Percentiles rank a stretch among this genome's conserved stretches.
phyloP scores from a whole-genome alignment of 345 rosid species.

The Pistacia atlantica region DNA sequence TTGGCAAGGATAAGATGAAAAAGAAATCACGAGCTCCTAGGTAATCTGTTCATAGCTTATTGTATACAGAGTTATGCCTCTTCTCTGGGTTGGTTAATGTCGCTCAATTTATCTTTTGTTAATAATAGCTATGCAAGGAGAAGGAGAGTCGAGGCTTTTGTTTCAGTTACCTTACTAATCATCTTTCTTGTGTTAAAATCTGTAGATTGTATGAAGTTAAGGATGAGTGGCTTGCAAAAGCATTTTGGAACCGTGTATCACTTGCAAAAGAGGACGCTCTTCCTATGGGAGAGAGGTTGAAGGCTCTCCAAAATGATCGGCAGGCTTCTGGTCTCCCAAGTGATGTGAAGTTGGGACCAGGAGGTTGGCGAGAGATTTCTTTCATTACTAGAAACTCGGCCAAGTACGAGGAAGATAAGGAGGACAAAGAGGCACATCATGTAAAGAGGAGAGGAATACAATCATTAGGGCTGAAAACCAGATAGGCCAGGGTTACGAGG shows the following conservation, averaged over 20 bases:
- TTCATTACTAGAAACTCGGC: slow-evolving; percentile 62
- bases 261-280: slow-evolving; percentile 76
- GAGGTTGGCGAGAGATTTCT: slow-evolving; percentile 89
- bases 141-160: neutral
- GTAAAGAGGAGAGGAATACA: slow-evolving; percentile 78
- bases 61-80: neutral
- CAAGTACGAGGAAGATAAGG: slow-evolving; percentile 63
- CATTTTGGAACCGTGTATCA: slow-evolving; percentile 61
- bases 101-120: neutral
- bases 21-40: slow-evolving; percentile 66
- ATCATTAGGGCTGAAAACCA: slow-evolving; percentile 67
- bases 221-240: slow-evolving; percentile 86
- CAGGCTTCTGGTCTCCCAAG: slow-evolving; percentile 37
- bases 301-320: slow-evolving; percentile 49
- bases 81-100: neutral
- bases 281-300: slow-evolving; percentile 78
- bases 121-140: neutral
- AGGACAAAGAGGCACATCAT: slow-evolving; percentile 37
- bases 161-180: slow-evolving; percentile 6
- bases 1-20: slow-evolving; percentile 30
- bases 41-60: slow-evolving; percentile 35
- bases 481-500: slow-evolving; percentile 49
- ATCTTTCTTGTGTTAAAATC: neutral
- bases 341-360: slow-evolving; percentile 75
- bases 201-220: slow-evolving; percentile 79